phyloP scores from a whole-genome alignment of 2,329 filamentous ascomycete species.

The Scorias spongiosa region DNA sequence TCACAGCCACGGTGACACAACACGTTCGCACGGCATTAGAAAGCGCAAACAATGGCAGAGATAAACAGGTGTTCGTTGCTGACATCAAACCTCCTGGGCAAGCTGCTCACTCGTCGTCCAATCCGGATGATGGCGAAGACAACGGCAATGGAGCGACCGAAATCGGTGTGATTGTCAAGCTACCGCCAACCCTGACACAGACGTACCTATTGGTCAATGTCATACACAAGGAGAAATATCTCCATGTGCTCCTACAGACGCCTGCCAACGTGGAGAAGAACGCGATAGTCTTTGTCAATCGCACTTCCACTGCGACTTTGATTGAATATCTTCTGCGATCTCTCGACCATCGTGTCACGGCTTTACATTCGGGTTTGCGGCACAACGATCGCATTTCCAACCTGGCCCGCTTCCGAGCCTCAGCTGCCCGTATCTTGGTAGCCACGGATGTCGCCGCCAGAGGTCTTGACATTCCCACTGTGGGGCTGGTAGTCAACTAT shows the following conservation, averaged over 20 bases:
- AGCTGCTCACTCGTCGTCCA: constrained; percentile 24
- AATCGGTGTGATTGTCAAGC: constrained; percentile 85
- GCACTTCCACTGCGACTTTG: constrained; percentile 73
- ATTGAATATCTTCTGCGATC: constrained; percentile 77
- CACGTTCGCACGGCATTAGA: constrained; percentile 73
- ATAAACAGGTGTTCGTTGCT: constrained; percentile 71
- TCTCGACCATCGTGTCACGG: constrained; percentile 78
- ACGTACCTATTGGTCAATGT: constrained; percentile 78
- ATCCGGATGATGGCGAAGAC: background rate
- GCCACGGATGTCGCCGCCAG: constrained; percentile 90
- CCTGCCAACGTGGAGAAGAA: constrained; percentile 59
- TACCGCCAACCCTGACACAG: constrained; percentile 69
- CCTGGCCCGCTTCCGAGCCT: constrained; percentile 77
- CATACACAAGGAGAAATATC: constrained; percentile 86
- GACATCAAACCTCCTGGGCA: constrained; percentile 62
- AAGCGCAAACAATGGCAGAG: constrained; percentile 47
- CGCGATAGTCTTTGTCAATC: constrained; percentile 88
- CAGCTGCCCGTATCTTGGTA: constrained; percentile 75
- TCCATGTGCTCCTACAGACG: constrained; percentile 77
- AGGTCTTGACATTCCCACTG: constrained; percentile 89
- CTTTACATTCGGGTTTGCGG: constrained; percentile 73
- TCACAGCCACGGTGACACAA: constrained; percentile 88
- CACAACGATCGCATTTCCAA: constrained; percentile 79
- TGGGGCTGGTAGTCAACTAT: constrained; percentile 87
- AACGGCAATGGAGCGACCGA: constrained; percentile 75